phyloP scores from a whole-genome alignment of 2,329 filamentous ascomycete species.

The Truncatella angustata region DNA sequence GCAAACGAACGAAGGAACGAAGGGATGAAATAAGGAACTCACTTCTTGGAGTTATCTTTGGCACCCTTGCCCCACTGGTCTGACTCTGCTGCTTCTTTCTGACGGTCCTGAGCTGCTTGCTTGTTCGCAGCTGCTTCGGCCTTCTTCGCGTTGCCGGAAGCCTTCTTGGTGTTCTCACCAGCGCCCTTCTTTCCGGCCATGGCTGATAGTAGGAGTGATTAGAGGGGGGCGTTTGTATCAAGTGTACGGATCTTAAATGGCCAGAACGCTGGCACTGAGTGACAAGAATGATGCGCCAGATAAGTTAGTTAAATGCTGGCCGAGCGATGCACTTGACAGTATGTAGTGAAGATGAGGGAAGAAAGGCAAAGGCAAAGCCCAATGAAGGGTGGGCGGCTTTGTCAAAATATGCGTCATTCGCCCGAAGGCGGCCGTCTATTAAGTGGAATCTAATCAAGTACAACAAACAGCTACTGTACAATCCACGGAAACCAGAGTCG shows the following conservation, averaged over 20 bases:
- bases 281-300: too few relatives aligned
- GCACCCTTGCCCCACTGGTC: slow-evolving; percentile 81
- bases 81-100: slow-evolving; percentile 66
- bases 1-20: too few relatives aligned
- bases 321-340: too few relatives aligned
- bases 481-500: too few relatives aligned
- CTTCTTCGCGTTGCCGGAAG: slow-evolving; percentile 85
- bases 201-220: slow-evolving; percentile 15
- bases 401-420: slow-evolving; percentile 9
- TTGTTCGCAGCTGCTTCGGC: slow-evolving; percentile 83
- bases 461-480: too few relatives aligned
- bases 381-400: not conserved
- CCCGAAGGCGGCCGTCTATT: slow-evolving; percentile 6
- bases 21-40: too few relatives aligned
- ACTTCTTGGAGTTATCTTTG: slow-evolving; percentile 89
- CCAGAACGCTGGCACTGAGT: too few relatives aligned
- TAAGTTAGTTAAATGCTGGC: too few relatives aligned
- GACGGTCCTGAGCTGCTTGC: slow-evolving; percentile 66
- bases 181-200: slow-evolving; percentile 72
- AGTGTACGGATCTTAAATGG: too few relatives aligned
- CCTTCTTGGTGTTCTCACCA: slow-evolving; percentile 85
- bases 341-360: not conserved
- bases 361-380: not conserved
- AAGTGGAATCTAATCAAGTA: not conserved
- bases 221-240: not conserved